Evolutionary conservation across 495 filamentous ascomycete genomes (phyloP), one percentile per base, ranked within the genome.

Genomic region (Penicillium taxi): DNA sequence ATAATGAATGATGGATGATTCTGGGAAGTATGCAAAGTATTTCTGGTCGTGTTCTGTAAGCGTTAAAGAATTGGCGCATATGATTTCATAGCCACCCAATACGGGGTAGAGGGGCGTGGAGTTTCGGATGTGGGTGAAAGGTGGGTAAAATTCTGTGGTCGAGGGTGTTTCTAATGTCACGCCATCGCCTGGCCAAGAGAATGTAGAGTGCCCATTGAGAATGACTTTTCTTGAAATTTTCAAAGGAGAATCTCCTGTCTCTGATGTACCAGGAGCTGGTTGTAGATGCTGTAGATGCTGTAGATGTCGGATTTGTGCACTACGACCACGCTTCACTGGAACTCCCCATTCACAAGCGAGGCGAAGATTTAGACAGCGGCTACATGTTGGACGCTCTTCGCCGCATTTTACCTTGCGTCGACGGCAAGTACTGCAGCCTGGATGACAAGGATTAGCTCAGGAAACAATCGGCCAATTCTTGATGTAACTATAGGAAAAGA

Each of bases 401-500:
- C 71, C 72, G 42, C 72, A 75, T 52, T 74, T 72, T 9, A 75
- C 66, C 41, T 75, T 75, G 23, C 72, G 64, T 41, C 70, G 68
- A 29, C 70, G 68, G 49, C 72, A 75, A 26, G 72, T 73, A 48
- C 62, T 68, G 55, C 70, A 67, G 44, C 64, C 61, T 67, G 35
- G 8, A 27, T 21, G 34, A 22, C 6, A 6, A 6, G 22, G 22
- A 6, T 24, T 6, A 11, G 6, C 22, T 24, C 22, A 19, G 26
- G 9, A 14, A 25, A 36, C 19, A 24, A 22, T 34, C 16, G 26
- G 24, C 29, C 37, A 9, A 31, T 21, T 34, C n/a, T 7, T 14
- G 35, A 26, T 30, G 16, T 21, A 13, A 35, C 23, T 25, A 14
- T 28, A 27, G 44, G 16, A 39, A 32, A 14, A 37, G 20, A 38